Percentiles rank a stretch among this genome's conserved stretches.
Conservation (phyloP, 306 rosid species). For the Cucurbita moschata region DNA sequence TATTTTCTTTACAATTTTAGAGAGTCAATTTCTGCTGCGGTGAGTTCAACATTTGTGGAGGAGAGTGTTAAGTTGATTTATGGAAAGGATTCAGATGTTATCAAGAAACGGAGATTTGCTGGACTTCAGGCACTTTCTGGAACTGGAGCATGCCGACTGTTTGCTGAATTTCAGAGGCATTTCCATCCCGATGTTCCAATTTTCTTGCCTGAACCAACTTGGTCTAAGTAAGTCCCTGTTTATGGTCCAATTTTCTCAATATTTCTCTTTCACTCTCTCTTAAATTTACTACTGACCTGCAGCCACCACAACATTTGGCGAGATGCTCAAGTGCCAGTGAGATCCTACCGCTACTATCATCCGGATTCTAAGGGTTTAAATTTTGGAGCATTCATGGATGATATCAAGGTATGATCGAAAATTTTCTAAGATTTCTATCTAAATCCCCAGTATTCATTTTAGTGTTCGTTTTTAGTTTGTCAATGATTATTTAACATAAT, state of each 20-base stretch:
- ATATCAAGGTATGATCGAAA: slow-evolving; percentile 18
- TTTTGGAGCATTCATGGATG: slow-evolving; percentile 22
- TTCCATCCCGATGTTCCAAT: slow-evolving; percentile 17
- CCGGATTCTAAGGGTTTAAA: slow-evolving; percentile 17
- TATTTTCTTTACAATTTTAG: slow-evolving; percentile 1
- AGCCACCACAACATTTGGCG: slow-evolving; percentile 30
- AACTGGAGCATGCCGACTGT: slow-evolving; percentile 27
- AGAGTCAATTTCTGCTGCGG: slow-evolving; percentile 14
- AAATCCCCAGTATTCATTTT: too few relatives aligned
- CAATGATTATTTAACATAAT: too few relatives aligned
- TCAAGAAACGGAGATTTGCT: slow-evolving; percentile 9
- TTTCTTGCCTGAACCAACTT: slow-evolving; percentile 23
- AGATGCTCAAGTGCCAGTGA: slow-evolving; percentile 20
- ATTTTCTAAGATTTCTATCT: too few relatives aligned
- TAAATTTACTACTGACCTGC: background rate
- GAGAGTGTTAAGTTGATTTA: slow-evolving; percentile 22
- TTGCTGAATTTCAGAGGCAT: slow-evolving; percentile 27
- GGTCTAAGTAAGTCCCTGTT: slow-evolving; percentile 25
- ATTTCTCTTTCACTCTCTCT: background rate
- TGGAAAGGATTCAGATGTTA: slow-evolving; percentile 16
- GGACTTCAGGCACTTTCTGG: slow-evolving; percentile 28
- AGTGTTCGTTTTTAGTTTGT: too few relatives aligned
- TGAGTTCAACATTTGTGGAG: slow-evolving; percentile 17
- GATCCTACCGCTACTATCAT: slow-evolving; percentile 23
- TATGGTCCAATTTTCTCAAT: background rate